Conservation (phyloP, 2,329 filamentous ascomycete genomes). For the Aspergillus sp. region DNA sequence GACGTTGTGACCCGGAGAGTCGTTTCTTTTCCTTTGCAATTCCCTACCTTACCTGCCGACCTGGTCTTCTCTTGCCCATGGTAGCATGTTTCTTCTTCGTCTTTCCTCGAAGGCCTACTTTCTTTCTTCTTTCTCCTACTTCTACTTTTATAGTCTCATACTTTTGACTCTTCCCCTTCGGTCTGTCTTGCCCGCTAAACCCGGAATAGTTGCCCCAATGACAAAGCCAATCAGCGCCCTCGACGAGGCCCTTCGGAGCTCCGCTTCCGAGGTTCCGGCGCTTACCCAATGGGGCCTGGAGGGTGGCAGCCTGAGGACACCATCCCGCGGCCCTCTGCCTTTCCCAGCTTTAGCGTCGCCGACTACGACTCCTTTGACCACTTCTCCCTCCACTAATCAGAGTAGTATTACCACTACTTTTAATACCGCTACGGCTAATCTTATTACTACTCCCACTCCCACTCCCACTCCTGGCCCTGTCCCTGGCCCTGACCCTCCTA, state of each 20-base stretch:
- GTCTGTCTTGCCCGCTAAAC: background rate
- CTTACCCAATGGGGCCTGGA: slow-evolving; percentile 22
- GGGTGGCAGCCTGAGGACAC: background rate
- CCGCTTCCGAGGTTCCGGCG: slow-evolving; percentile 19
- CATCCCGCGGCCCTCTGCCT: background rate
- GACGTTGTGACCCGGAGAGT: no score
- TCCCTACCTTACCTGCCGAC: background rate
- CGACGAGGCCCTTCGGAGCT: slow-evolving; percentile 15
- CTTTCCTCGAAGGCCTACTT: no score
- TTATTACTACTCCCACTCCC: background rate
- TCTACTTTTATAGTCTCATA: no score
- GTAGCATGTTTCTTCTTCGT: no score
- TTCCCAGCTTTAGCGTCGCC: background rate
- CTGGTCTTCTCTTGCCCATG: no score
- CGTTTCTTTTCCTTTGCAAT: background rate
- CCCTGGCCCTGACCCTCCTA: background rate
- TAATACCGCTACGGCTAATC: background rate
- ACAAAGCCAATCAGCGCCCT: slow-evolving; percentile 1
- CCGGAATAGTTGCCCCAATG: background rate
- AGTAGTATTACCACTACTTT: slow-evolving; percentile 1
- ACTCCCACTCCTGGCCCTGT: background rate
- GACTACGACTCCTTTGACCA: background rate
- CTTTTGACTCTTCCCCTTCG: background rate
- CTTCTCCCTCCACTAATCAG: background rate
- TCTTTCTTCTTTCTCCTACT: no score